Base-by-base conservation (phyloP, 768 basidiomycete species). In the Vararia minispora region DNA sequence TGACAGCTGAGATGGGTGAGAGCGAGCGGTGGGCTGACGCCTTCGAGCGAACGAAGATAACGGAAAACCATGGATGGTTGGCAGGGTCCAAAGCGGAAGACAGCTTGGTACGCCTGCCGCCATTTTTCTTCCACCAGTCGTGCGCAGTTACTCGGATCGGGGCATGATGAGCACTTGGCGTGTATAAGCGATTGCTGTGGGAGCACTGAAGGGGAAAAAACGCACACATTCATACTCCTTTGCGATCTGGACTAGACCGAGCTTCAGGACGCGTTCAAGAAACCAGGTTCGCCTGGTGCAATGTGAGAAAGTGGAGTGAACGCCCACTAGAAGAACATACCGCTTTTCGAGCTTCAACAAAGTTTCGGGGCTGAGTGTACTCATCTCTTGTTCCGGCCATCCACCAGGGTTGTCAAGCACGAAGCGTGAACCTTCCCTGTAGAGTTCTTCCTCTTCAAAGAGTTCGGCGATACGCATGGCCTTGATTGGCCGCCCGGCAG, bases 221-320 rank as follows among this genome's bases (percentile, higher is more conserved):
- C 76, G 47, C 54, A 90, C 88, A 53, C 92, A 95, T 74, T 86
- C 81, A 51, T 95, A 95, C 52, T 95, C 91, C 56, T 92, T 91
- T n/a, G 85, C 75, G 17, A 94, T 70, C 45, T 80, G 74, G 0
- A 84, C 83, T 28, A 89, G 64, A 2, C 89, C 88, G 8, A 97
- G 74, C 55, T 95, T 95, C 45, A 95, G 67, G 12, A 97, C 83
- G 14, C 92, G 76, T 56, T 97, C 92, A 14, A 95, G 71, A 61
- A 95, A 95, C 91, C 91, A 95, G 38, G 80, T 92, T 41, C 92
- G 74, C 25, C 89, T 88, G 47, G 12, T 23, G 28, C 28, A 23
- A 23, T 21, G 24, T 26, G 17, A 28, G 16, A 11, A 30, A 43
- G 39, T 3, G 27, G 34, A 11, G 16, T 13, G 12, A 20, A 34